Percentiles rank a stretch among this genome's conserved stretches.
Evolutionary conservation across 208 protist genomes (phyloP).

Genomic region (Crithidia sp.): DNA sequence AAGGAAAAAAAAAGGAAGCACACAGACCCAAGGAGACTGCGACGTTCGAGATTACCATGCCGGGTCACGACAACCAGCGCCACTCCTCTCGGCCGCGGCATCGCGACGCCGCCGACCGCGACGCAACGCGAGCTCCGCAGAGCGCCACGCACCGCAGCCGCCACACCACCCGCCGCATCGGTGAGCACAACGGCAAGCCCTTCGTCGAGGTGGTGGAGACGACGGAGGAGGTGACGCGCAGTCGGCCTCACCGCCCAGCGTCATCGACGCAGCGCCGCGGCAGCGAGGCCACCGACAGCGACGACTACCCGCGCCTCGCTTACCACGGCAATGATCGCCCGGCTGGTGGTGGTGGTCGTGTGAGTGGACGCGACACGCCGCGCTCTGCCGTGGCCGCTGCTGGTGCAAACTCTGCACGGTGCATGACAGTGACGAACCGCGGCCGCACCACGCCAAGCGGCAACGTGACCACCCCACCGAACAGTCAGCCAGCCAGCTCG

Average conservation of each 20-base stretch:
- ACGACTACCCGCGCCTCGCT: constrained; percentile 5
- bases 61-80: constrained; percentile 1
- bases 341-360: neutral
- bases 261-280: neutral
- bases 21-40: too few relatives aligned
- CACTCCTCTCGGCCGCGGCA: neutral
- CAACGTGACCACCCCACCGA: neutral
- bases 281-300: neutral
- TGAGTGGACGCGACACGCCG: neutral
- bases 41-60: neutral
- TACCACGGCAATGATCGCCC: constrained; percentile 10
- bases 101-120: neutral
- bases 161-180: constrained; percentile 11
- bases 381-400: neutral
- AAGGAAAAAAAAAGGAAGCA: too few relatives aligned
- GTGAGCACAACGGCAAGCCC: constrained; percentile 11
- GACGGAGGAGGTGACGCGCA: constrained; percentile 9
- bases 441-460: constrained; percentile 2
- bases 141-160: constrained; percentile 17
- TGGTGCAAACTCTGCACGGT: neutral
- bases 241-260: neutral
- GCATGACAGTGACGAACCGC: constrained; percentile 6
- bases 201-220: constrained; percentile 20
- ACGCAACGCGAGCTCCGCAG: neutral
- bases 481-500: neutral